Base-by-base conservation (phyloP, 2,329 filamentous ascomycete species). In the Penicillium sp. region DNA sequence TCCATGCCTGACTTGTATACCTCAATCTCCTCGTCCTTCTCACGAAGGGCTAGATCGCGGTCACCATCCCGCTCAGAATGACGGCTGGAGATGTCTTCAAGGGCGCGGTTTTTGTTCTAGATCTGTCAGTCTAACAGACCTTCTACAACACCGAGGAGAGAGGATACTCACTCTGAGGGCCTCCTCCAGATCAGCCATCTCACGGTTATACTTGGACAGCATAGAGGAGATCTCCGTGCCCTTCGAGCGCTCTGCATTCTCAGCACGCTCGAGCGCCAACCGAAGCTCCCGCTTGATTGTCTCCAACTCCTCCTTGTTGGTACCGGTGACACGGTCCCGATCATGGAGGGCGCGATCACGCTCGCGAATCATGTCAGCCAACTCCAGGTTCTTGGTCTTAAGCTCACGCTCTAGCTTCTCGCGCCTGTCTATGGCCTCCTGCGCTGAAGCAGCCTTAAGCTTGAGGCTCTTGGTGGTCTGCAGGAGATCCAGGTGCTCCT, bases 1-100 rank as follows among this genome's bases (percentile, higher is more conserved):
- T 98, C 93, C 89, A 98, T 95, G 63, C 90, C 91, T 40, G 91
- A 89, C 75, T 96, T 95, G 80, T 95, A 95, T 41, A 97, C 91
- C 72, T 97, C 93, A 24, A 98, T 83, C 72, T 98, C 93, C 63
- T 96, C 91, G 67, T 98, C 93, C 76, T 96, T 97, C 56, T 97
- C 93, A 41, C 87, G 86, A 28, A 98, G 79, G 45, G 88, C 80
- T 54, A 86, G 81, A 68, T 96, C 90, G 20, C 95, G 83, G 64
- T 97, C 93, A 0, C 86, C 87, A 68, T 86, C 87, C 37, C 88
- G 88, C 56, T 95, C 88, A 24, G 84, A 82, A 45, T 89, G 79
- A 70, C 87, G 89, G 64, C 83, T 78, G 48, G 90, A 87, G 33
- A 89, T 77, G 27, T 96, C 90, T 25, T 96, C 91, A 38, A 98